phyloP scores from a whole-genome alignment of 2,329 filamentous ascomycete genomes.

The Fusarium decemcellulare region DNA sequence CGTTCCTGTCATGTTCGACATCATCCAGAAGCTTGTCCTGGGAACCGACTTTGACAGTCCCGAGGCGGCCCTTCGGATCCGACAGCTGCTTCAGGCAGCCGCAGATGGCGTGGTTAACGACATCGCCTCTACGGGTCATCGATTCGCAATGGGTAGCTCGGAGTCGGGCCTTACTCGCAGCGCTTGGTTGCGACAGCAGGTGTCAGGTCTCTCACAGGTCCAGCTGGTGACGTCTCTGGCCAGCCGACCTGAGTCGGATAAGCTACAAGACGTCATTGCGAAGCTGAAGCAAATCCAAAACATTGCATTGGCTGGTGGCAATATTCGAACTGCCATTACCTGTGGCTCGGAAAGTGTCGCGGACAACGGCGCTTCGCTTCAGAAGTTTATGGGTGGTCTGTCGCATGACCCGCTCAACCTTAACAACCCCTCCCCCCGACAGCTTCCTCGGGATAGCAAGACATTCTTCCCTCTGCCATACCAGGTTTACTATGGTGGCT shows the following conservation, averaged over 20 bases:
- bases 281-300: constrained; percentile 90
- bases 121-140: constrained; percentile 91
- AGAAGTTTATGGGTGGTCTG: constrained; percentile 73
- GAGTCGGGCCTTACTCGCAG: constrained; percentile 83
- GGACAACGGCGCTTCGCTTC: constrained; percentile 79
- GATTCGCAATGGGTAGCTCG: constrained; percentile 87
- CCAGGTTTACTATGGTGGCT: constrained; percentile 94
- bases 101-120: constrained; percentile 93
- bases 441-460: constrained; percentile 70
- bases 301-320: constrained; percentile 78
- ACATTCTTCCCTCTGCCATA: constrained; percentile 96
- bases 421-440: constrained; percentile 46
- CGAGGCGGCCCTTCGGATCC: constrained; percentile 84
- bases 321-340: constrained; percentile 85
- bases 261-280: constrained; percentile 80
- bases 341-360: constrained; percentile 82
- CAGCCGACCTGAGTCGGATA: constrained; percentile 77
- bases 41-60: constrained; percentile 93
- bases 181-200: constrained; percentile 83
- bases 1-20: constrained; percentile 89
- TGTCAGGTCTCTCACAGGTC: constrained; percentile 91
- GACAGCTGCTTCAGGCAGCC: constrained; percentile 87
- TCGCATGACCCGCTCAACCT: constrained; percentile 57
- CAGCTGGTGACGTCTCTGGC: constrained; percentile 87
- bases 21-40: constrained; percentile 83